Evolutionary conservation across 2,329 filamentous ascomycete species (phyloP), one percentile per base, ranked within the genome.

Genomic region (Paracorniculantispora psalliotae): DNA sequence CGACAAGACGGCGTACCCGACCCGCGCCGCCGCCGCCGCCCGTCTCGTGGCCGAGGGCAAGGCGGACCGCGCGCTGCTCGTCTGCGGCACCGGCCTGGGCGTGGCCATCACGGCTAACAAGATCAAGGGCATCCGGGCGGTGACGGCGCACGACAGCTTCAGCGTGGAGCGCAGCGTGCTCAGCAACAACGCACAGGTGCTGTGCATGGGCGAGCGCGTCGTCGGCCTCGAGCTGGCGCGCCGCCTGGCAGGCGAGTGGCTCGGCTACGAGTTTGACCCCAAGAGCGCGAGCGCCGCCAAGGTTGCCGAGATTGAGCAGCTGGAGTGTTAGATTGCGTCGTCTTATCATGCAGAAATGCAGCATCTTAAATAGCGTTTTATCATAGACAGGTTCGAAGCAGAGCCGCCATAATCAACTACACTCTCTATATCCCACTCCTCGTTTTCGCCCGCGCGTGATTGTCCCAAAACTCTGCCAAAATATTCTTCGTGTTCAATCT

Each of bases 21-120:
- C 90, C 72, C 82, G 89, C 43, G 90, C 90, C 60, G 88, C 90
- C 43, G 83, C 84, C 41, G 90, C 90, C 5, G 88, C 89, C 15
- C 75, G 77, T 61, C 77, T 88, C 39, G 81, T 90, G 12, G 78
- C 80, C 4, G 72, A 77, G 6, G 87, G 86, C 46, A 79, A 85
- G 67, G 88, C 83, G 55, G 91, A 96, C 74, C 87, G 91, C 56
- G 91, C 90, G 0, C 79, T 96, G 39, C 77, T 92, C 44, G 90
- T 96, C 76, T 96, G 91, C 75, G 91, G 91, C 2, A 96, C 91
- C 0, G 91, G 91, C 0, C 81, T 96, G 8, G 91, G 91, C 21
- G 91, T 96, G 8, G 91, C 91, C 66, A 96, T 96, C 70, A 78
- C 84, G n/a, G 91, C 91, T 64, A 96, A 96, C 80, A 96, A 96